These are phyloP conservation scores for Zygoascus flipseniorum DNA, from an alignment of 805 yeast genomes.

Conservation along the genomic window DNA sequence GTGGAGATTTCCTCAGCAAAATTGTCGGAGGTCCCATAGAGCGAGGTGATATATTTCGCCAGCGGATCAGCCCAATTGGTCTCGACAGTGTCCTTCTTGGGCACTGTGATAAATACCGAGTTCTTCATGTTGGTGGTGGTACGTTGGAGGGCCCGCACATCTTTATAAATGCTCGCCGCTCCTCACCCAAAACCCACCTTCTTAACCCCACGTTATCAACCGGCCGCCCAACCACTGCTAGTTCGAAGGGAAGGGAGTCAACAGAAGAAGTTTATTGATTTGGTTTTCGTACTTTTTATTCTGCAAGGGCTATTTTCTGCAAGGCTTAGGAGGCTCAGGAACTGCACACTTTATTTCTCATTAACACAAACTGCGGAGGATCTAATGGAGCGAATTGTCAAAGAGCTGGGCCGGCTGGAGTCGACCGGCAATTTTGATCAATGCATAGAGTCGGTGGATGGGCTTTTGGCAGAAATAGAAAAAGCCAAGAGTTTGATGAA, in stretches of 20 bases:
- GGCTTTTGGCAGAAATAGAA: slow-evolving; percentile 22
- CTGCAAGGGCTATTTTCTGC: too few species aligned
- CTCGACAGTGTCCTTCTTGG: slow-evolving; percentile 41
- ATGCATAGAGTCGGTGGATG: slow-evolving; percentile 25
- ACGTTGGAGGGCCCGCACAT: not conserved
- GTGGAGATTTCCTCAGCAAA: slow-evolving; percentile 46
- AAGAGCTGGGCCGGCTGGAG: slow-evolving; percentile 27
- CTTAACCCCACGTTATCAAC: too few species aligned
- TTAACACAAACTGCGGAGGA: not conserved
- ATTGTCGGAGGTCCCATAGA: slow-evolving; percentile 56
- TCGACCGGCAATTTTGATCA: slow-evolving; percentile 25
- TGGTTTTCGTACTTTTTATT: too few species aligned
- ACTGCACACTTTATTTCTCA: too few species aligned
- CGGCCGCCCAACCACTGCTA: too few species aligned
- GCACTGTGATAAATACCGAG: slow-evolving; percentile 26
- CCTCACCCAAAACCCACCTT: too few species aligned
- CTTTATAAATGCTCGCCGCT: too few species aligned
- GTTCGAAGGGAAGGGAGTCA: not conserved
- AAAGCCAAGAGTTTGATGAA: slow-evolving; percentile 20
- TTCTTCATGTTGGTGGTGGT: slow-evolving; percentile 6
- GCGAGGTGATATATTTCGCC: slow-evolving; percentile 44
- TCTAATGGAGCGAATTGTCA: slow-evolving; percentile 26
- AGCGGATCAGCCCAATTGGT: slow-evolving; percentile 62
- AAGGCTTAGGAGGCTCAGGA: too few species aligned
- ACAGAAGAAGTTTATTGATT: too few species aligned